Evolutionary conservation across 495 filamentous ascomycete species (phyloP).

Genomic region (Aspergillus incahuasiensis): DNA sequence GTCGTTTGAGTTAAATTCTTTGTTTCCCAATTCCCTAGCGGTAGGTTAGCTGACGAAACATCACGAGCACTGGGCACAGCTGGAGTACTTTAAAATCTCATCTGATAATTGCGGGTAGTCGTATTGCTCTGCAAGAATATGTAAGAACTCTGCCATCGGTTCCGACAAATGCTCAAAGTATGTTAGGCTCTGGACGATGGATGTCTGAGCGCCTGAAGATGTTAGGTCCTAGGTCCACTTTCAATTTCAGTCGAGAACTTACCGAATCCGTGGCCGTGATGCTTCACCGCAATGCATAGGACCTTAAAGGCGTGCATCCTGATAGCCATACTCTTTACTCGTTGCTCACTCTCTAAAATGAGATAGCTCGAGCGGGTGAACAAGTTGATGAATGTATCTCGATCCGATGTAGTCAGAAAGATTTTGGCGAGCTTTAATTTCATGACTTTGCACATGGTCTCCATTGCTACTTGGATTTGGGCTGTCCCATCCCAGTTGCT

Average conservation of each 20-base stretch:
- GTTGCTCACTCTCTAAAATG: constrained; percentile 87
- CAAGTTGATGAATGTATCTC: constrained; percentile 88
- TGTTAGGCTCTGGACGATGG: constrained; percentile 92
- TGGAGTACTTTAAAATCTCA: constrained; percentile 68
- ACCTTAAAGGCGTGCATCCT: constrained; percentile 98
- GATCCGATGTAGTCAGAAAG: constrained; percentile 93
- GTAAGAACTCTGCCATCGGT: constrained; percentile 97
- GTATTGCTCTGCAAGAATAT: constrained; percentile 95
- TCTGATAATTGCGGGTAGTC: constrained; percentile 95
- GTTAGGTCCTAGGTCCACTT: constrained; percentile 14
- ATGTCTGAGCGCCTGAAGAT: constrained; percentile 84
- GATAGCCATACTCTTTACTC: constrained; percentile 84
- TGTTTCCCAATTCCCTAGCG: constrained; percentile 81
- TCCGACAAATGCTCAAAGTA: constrained; percentile 98
- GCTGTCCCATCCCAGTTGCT: constrained; percentile 80
- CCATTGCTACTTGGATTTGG: constrained; percentile 82
- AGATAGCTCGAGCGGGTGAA: constrained; percentile 94
- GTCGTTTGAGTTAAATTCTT: constrained; percentile 96
- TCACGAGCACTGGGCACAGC: not conserved
- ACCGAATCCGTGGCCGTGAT: constrained; percentile 97
- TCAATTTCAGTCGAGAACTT: constrained; percentile 20
- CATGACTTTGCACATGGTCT: constrained; percentile 92
- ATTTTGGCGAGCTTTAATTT: constrained; percentile 88
- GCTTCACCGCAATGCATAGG: constrained; percentile 92
- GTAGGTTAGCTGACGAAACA: constrained; percentile 19